Evolutionary conservation across 495 filamentous ascomycete species (phyloP), one percentile per base, ranked within the genome.

Genomic region (Neurospora tetraspora): DNA sequence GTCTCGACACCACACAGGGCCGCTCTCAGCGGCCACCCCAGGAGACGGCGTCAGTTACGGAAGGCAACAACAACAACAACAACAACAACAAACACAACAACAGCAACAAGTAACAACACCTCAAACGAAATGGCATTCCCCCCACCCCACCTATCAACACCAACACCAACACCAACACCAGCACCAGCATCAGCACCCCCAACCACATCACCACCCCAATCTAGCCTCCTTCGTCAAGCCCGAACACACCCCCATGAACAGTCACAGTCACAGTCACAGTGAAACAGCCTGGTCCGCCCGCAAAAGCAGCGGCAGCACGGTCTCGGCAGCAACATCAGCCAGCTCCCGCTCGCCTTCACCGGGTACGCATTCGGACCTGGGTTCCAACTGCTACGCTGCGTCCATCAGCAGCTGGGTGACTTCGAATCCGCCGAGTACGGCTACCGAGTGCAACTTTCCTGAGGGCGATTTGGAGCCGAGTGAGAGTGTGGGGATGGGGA

Each of bases 361-460:
- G 9, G 70, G 68, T 69, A 61, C 72, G 40, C 65, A 71, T 5
- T 69, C 75, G 12, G 74, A 74, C 14, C 72, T 75, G 69, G 73
- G 74, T n/a, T 77, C 76, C 14, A 75, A 71, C 27, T 71, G 38
- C 27, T 77, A 75, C 47, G 73, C 75, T 39, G 72, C 71, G 1
- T 77, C 76, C 18, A 76, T 53, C 20, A 78, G 76, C 73, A 76
- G 74, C 70, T 76, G 47, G 73, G 76, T 71, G 12, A 78, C 76
- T n/a, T 78, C 76, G 27, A 68, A 73, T 12, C 70, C 43, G 11
- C 73, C 72, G 0, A 20, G 43, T 45, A 59, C 53, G 9, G 73
- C 70, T 12, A 73, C 73, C 1, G 76, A 76, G 34, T 76, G 71
- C 23, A 73, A 71, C 31, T 0, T 73, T 76, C 38, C 73, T 53